These are phyloP conservation scores for Hyaloperonospora arabidopsidis DNA, from an alignment of 352 stramenopile species.

Conservation along the genomic window DNA sequence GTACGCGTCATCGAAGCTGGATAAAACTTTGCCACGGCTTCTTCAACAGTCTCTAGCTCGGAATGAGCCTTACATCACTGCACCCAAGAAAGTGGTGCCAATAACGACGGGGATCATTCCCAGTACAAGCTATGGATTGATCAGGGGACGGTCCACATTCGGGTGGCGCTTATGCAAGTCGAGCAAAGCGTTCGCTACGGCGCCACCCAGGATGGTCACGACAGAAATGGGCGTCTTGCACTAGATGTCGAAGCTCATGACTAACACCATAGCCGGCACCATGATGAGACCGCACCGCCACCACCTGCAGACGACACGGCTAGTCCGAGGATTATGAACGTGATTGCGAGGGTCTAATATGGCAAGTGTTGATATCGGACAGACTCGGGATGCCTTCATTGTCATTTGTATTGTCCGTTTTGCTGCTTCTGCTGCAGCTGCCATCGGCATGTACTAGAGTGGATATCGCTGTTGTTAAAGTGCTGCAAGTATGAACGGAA, in stretches of 20 bases:
- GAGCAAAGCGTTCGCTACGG: slow-evolving; percentile 53
- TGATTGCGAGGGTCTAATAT: slow-evolving; percentile 37
- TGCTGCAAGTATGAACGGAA: too few relatives aligned
- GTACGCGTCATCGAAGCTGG: slow-evolving; percentile 15
- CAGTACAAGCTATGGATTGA: slow-evolving; percentile 47
- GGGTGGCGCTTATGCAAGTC: slow-evolving; percentile 58
- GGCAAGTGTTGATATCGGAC: slow-evolving; percentile 36
- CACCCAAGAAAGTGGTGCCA: slow-evolving; percentile 43
- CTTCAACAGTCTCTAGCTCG: slow-evolving; percentile 28
- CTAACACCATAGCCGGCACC: slow-evolving; percentile 47
- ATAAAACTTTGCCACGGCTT: slow-evolving; percentile 4
- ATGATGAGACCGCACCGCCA: slow-evolving; percentile 44
- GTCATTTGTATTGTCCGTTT: slow-evolving; percentile 6
- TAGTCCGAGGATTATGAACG: slow-evolving; percentile 43
- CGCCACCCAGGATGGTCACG: slow-evolving; percentile 56
- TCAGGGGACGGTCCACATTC: slow-evolving; percentile 43
- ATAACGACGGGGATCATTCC: slow-evolving; percentile 63
- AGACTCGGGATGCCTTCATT: slow-evolving; percentile 18
- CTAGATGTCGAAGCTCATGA: slow-evolving; percentile 68
- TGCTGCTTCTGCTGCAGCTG: neutral
- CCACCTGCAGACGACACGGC: slow-evolving; percentile 41
- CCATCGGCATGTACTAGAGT: too few relatives aligned
- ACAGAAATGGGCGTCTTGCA: slow-evolving; percentile 51
- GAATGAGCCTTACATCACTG: slow-evolving; percentile 53
- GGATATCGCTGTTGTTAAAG: too few relatives aligned